A percentile compares a stretch with the other conserved stretches of the same genome.
Evolutionary conservation across 306 rosid genomes (phyloP).

Genomic region (Vigna mungo): DNA sequence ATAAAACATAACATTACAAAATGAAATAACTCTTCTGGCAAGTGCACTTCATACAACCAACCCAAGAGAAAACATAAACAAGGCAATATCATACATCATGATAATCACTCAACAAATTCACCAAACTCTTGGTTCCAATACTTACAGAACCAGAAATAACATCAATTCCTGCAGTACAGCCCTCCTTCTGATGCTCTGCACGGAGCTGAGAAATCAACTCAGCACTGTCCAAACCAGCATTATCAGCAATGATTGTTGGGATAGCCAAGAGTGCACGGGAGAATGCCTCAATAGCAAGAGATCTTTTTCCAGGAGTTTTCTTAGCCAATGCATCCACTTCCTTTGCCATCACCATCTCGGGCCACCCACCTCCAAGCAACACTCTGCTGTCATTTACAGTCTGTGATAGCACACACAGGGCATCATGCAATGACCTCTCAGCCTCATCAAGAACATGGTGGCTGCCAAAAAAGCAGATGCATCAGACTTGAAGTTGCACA

Average conservation of each 20-base stretch:
- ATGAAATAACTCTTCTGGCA: not conserved
- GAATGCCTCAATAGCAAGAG: slow-evolving; percentile 97
- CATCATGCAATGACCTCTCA: slow-evolving; percentile 98
- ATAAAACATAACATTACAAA: not conserved
- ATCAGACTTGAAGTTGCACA: slow-evolving; percentile 14
- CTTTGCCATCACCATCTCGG: slow-evolving; percentile 96
- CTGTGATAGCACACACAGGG: slow-evolving; percentile 95
- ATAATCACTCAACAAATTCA: not conserved
- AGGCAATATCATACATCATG: not conserved
- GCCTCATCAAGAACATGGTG: slow-evolving; percentile 98
- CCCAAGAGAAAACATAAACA: no score
- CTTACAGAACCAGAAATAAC: slow-evolving; percentile 95
- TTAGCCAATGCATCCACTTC: slow-evolving; percentile 89
- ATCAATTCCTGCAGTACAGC: slow-evolving; percentile 85
- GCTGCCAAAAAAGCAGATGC: slow-evolving; percentile 58
- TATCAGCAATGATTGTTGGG: slow-evolving; percentile 93
- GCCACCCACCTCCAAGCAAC: slow-evolving; percentile 98
- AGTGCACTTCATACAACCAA: no score
- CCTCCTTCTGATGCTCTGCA: slow-evolving; percentile 93
- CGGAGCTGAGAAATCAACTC: slow-evolving; percentile 94
- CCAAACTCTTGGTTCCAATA: slow-evolving; percentile 28
- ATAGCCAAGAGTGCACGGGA: slow-evolving; percentile 86
- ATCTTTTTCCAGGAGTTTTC: slow-evolving; percentile 96
- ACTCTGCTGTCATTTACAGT: slow-evolving; percentile 94
- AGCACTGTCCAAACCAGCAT: slow-evolving; percentile 99